phyloP scores from a whole-genome alignment of 768 basidiomycete species.

The Suillus brevipes region DNA sequence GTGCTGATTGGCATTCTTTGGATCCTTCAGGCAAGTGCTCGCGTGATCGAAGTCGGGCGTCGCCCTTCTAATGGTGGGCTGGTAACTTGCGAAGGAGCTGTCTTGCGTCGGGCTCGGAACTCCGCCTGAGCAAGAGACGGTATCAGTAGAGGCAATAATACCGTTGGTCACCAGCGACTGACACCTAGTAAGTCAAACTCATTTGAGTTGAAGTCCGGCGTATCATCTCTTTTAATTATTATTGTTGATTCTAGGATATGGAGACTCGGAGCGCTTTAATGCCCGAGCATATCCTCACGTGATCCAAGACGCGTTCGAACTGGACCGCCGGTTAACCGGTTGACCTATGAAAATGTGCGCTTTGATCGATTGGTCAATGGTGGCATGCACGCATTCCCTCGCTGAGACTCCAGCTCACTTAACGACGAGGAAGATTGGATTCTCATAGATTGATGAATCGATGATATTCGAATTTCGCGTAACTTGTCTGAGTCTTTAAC shows the following conservation, averaged over 20 bases:
- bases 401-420: background rate
- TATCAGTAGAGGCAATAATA: background rate
- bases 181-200: background rate
- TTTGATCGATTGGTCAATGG: background rate
- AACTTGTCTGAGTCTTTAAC: background rate
- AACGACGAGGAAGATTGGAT: background rate
- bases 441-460: background rate
- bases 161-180: background rate
- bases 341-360: background rate
- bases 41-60: background rate
- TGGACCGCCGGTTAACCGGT: background rate
- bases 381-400: background rate
- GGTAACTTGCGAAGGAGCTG: background rate
- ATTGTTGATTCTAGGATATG: background rate
- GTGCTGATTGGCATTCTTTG: background rate
- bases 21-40: background rate
- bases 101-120: background rate
- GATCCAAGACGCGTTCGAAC: background rate
- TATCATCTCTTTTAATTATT: background rate
- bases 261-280: background rate
- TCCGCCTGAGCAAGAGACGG: background rate
- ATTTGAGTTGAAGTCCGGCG: background rate
- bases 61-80: background rate
- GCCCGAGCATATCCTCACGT: background rate
- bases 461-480: background rate